These are phyloP conservation scores for Saccharomycopsis lassenensis DNA, from an alignment of 805 yeast genomes.

Conservation along the genomic window DNA sequence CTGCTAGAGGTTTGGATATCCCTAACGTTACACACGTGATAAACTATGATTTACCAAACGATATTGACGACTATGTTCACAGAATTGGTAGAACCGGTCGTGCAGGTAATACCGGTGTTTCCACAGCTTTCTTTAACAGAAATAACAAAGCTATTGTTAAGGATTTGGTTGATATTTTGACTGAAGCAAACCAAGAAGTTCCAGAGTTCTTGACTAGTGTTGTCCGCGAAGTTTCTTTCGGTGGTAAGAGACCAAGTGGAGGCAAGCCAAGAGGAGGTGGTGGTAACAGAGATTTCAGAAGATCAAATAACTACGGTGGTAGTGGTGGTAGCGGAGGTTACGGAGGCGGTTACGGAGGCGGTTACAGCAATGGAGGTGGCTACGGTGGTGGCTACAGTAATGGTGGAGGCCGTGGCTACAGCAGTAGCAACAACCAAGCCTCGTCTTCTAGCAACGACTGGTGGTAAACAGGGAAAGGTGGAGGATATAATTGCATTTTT, in stretches of 20 bases:
- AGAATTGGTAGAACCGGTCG: slow-evolving; percentile 99
- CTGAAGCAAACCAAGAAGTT: slow-evolving; percentile 96
- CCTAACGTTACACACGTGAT: slow-evolving; percentile 97
- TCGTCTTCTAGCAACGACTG: slow-evolving; percentile 5
- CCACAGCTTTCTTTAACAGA: slow-evolving; percentile 97
- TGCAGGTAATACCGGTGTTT: slow-evolving; percentile 98
- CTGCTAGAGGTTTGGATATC: slow-evolving; percentile 99
- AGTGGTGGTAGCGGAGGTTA: slow-evolving; percentile 37
- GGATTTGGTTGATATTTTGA: slow-evolving; percentile 74
- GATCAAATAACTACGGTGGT: slow-evolving; percentile 24
- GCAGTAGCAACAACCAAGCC: background rate
- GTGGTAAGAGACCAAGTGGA: slow-evolving; percentile 38
- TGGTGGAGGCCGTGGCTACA: slow-evolving; percentile 12
- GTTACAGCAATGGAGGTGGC: slow-evolving; percentile 23
- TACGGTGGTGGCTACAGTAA: slow-evolving; percentile 24
- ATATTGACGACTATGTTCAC: slow-evolving; percentile 97
- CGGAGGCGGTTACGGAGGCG: slow-evolving; percentile 37
- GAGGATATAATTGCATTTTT: background rate
- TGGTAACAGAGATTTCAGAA: slow-evolving; percentile 40
- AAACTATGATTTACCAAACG: slow-evolving; percentile 94
- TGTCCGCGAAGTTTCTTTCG: slow-evolving; percentile 61
- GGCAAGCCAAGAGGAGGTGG: slow-evolving; percentile 41
- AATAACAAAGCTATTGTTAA: slow-evolving; percentile 82
- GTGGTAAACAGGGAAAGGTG: slow-evolving; percentile 12
- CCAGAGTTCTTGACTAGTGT: slow-evolving; percentile 79